These are phyloP conservation scores for Phlyctochytrium planicorne DNA, from an alignment of 192 early-diverging fungal genomes.

Conservation along the genomic window DNA sequence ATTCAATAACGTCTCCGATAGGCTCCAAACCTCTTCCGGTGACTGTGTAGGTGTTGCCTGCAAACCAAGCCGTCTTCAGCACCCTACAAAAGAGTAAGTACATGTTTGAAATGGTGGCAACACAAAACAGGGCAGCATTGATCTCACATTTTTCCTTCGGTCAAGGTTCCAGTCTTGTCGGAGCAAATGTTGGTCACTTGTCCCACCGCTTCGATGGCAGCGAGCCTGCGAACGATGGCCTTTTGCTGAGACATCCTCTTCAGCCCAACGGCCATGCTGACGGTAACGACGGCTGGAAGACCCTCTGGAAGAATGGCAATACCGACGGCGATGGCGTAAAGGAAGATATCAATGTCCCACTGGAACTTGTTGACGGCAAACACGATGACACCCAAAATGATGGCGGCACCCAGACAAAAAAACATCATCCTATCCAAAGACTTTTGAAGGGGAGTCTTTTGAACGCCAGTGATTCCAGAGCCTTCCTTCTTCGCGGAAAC, in stretches of 20 bases:
- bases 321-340: constrained; percentile 39
- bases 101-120: no score
- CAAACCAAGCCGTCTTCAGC: background rate
- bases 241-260: constrained; percentile 76
- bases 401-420: constrained; percentile 64
- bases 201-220: constrained; percentile 85
- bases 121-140: no score
- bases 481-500: constrained; percentile 27
- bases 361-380: constrained; percentile 22
- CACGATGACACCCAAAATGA: constrained; percentile 11
- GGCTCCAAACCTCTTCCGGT: background rate
- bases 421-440: constrained; percentile 67
- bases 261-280: constrained; percentile 74
- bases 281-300: constrained; percentile 76
- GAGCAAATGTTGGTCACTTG: constrained; percentile 72
- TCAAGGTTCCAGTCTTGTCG: constrained; percentile 93
- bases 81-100: no score
- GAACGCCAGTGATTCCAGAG: background rate
- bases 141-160: constrained; percentile 80
- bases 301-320: constrained; percentile 55
- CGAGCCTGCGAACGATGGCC: constrained; percentile 82
- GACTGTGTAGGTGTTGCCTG: background rate
- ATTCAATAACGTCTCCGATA: background rate
- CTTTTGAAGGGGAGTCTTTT: constrained; percentile 55
- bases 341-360: constrained; percentile 17